phyloP scores from a whole-genome alignment of 2,329 filamentous ascomycete genomes.

The Apiospora kogelbergensis region DNA sequence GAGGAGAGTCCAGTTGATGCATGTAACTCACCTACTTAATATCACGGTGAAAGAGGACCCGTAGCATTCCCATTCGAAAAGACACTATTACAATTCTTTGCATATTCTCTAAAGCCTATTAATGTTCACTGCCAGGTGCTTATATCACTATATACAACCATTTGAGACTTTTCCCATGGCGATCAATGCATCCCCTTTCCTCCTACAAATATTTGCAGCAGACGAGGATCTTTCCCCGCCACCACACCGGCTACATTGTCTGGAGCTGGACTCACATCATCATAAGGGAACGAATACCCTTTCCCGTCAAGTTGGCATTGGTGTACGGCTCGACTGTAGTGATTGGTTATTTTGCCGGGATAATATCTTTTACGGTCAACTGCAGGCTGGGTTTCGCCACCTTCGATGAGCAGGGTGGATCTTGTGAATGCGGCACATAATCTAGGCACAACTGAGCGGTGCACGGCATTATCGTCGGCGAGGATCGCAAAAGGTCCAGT shows the following conservation, averaged over 20 bases:
- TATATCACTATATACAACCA: background rate
- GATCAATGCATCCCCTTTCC: background rate
- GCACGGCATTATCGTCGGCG: constrained; percentile 37
- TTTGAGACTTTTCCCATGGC: background rate
- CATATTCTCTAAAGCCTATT: background rate
- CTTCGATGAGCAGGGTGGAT: constrained; percentile 44
- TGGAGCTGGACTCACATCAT: constrained; percentile 62
- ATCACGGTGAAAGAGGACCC: background rate
- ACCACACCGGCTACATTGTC: constrained; percentile 55
- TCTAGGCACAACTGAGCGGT: constrained; percentile 43
- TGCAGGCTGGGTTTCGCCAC: constrained; percentile 46
- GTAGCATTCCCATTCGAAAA: background rate
- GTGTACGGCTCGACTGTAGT: constrained; percentile 63
- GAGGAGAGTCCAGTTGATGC: background rate
- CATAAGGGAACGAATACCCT: constrained; percentile 68
- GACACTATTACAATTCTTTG: background rate
- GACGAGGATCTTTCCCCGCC: constrained; percentile 41
- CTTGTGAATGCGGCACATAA: constrained; percentile 51
- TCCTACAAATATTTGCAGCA: background rate
- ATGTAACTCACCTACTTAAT: background rate
- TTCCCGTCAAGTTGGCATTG: constrained; percentile 55
- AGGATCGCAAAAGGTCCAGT: constrained; percentile 44
- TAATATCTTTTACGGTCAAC: constrained; percentile 42
- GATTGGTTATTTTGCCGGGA: constrained; percentile 42
- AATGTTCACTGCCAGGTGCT: background rate